These are phyloP conservation scores for Populus hybrid DNA, from an alignment of 441 rosid species.

Conservation along the genomic window DNA sequence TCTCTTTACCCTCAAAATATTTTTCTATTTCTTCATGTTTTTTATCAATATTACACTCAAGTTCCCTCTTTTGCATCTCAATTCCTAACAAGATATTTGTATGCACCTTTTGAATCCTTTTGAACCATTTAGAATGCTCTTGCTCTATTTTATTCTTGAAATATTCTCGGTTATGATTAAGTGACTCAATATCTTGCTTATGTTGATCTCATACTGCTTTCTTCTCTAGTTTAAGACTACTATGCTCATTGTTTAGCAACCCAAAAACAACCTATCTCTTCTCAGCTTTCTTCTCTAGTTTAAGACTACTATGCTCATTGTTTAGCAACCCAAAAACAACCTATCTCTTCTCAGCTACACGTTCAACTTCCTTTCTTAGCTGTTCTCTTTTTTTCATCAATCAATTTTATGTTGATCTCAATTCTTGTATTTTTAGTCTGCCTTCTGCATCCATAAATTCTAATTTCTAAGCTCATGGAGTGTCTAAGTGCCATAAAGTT, in stretches of 20 bases:
- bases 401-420: slow-evolving; percentile 50
- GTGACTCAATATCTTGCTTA: slow-evolving; percentile 50
- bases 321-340: slow-evolving; percentile 65
- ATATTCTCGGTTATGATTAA: slow-evolving; percentile 69
- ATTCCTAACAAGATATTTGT: slow-evolving; percentile 66
- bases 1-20: slow-evolving; percentile 57
- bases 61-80: slow-evolving; percentile 51
- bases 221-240: too few relatives aligned
- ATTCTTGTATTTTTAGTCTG: slow-evolving; percentile 67
- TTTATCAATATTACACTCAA: slow-evolving; percentile 40
- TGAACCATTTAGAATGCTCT: slow-evolving; percentile 57
- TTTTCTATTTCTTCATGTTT: slow-evolving; percentile 57
- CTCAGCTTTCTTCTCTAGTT: slow-evolving; percentile 64
- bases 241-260: too few relatives aligned
- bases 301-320: slow-evolving; percentile 72
- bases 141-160: slow-evolving; percentile 71
- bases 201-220: slow-evolving; percentile 60
- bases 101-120: slow-evolving; percentile 80
- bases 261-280: too few relatives aligned
- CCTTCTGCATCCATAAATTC: slow-evolving; percentile 78
- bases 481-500: too few relatives aligned
- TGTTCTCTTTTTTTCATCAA: slow-evolving; percentile 85
- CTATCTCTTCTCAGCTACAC: slow-evolving; percentile 53
- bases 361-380: slow-evolving; percentile 55
- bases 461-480: slow-evolving; percentile 61